Percentiles rank a stretch among this genome's conserved stretches.
phyloP scores from a whole-genome alignment of 352 stramenopile species.

The Globisporangium parvum region DNA sequence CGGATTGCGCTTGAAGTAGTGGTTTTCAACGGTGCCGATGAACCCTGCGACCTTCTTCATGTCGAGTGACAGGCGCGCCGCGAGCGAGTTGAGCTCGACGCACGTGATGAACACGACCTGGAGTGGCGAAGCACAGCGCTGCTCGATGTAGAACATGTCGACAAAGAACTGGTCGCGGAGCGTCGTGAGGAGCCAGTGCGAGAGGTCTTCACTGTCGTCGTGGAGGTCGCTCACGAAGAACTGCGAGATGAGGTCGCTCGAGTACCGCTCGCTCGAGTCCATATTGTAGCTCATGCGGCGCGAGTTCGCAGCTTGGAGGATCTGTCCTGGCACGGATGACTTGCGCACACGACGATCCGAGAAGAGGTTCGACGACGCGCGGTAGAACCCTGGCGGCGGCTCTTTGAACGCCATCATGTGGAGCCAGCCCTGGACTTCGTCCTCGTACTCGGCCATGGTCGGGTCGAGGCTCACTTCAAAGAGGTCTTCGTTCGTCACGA shows the following conservation, averaged over 20 bases:
- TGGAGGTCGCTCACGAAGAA: conserved; percentile 16
- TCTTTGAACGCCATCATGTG: conserved; percentile 66
- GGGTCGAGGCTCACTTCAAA: conserved; percentile 55
- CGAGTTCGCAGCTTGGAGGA: conserved; percentile 15
- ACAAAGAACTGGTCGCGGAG: conserved; percentile 55
- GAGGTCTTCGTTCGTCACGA: conserved; percentile 57
- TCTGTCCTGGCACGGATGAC: conserved; percentile 7
- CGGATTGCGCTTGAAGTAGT: conserved; percentile 56
- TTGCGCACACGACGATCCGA: conserved; percentile 7
- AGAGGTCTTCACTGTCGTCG: conserved; percentile 28
- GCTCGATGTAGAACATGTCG: conserved; percentile 58
- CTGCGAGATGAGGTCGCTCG: conserved; percentile 19
- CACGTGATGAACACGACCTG: conserved; percentile 53
- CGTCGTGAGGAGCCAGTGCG: conserved; percentile 41
- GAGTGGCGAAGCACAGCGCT: conserved; percentile 33
- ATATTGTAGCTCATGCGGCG: conserved; percentile 16
- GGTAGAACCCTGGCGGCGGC: conserved; percentile 12
- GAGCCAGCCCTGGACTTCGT: conserved; percentile 65
- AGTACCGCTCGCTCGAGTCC: conserved; percentile 11
- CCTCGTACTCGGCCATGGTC: conserved; percentile 50
- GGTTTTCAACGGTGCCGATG: conserved; percentile 45
- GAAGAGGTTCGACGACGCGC: conserved; percentile 5
- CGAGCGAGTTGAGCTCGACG: conserved; percentile 48
- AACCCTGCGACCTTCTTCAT: conserved; percentile 39
- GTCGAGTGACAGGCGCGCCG: conserved; percentile 34